Evolutionary conservation across 1,139 yeast species (phyloP).

Genomic region (Geotrichum phurueaensis): DNA sequence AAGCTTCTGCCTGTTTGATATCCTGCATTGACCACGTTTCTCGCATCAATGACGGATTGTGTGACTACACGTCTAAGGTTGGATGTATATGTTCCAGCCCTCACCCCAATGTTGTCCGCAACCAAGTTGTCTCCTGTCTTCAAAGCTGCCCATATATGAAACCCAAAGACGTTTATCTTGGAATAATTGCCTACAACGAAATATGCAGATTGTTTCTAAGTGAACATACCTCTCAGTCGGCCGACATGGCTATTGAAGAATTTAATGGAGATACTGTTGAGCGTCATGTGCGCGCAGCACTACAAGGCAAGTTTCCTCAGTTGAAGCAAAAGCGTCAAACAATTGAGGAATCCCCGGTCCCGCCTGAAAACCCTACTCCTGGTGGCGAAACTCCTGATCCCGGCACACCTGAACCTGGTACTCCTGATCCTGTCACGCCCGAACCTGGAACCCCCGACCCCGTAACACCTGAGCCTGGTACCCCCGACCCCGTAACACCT

Average conservation of each 20-base stretch:
- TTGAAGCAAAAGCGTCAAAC: not conserved
- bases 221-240: not conserved
- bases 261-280: not conserved
- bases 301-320: not conserved
- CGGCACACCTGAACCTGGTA: too few relatives aligned
- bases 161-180: not conserved
- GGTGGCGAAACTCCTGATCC: not conserved
- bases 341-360: not conserved
- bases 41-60: not conserved
- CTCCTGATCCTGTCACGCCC: too few relatives aligned
- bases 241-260: not conserved
- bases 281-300: not conserved
- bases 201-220: not conserved
- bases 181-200: not conserved
- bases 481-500: too few relatives aligned
- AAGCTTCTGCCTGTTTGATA: not conserved
- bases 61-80: not conserved
- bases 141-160: not conserved
- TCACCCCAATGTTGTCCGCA: not conserved
- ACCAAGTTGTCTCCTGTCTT: not conserved
- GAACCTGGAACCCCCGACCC: too few relatives aligned
- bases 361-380: too few relatives aligned
- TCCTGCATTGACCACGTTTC: not conserved
- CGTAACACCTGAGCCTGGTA: too few relatives aligned
- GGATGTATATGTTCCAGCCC: not conserved